Percentiles rank a stretch among this genome's conserved stretches.
Conservation (phyloP, 2,329 filamentous ascomycete species). For the Mycogone perniciosa region DNA sequence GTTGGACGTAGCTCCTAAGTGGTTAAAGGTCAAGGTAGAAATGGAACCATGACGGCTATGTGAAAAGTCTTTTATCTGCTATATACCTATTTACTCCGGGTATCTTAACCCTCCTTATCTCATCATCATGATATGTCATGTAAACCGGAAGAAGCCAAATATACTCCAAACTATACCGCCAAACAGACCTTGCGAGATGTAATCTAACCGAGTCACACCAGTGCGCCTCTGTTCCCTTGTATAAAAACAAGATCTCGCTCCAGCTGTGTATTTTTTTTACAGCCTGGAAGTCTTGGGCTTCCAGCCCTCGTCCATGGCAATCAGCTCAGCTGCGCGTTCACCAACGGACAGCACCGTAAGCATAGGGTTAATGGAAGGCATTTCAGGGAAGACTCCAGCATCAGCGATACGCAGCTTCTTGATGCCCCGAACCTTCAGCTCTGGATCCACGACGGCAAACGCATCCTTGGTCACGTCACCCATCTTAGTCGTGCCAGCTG, state of each 20-base stretch:
- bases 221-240: not conserved
- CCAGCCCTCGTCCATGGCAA: constrained; percentile 59
- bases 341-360: constrained; percentile 78
- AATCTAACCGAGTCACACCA: too few species aligned
- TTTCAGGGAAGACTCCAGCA: constrained; percentile 81
- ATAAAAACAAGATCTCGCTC: not conserved
- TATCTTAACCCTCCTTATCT: too few species aligned
- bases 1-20: too few species aligned
- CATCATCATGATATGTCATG: too few species aligned
- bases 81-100: too few species aligned
- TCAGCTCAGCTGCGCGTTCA: constrained; percentile 77
- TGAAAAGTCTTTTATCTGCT: too few species aligned
- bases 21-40: too few species aligned
- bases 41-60: too few species aligned
- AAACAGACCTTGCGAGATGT: too few species aligned
- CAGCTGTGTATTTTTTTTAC: constrained; percentile 16
- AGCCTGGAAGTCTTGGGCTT: constrained; percentile 28
- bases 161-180: too few species aligned
- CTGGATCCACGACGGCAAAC: constrained; percentile 72
- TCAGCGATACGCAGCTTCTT: constrained; percentile 74
- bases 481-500: constrained; percentile 87
- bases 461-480: constrained; percentile 63
- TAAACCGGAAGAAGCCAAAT: too few species aligned
- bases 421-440: constrained; percentile 66
- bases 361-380: constrained; percentile 86